Conservation (phyloP, 768 basidiomycete genomes). For the Lanmaoa pseudosensibilis region DNA sequence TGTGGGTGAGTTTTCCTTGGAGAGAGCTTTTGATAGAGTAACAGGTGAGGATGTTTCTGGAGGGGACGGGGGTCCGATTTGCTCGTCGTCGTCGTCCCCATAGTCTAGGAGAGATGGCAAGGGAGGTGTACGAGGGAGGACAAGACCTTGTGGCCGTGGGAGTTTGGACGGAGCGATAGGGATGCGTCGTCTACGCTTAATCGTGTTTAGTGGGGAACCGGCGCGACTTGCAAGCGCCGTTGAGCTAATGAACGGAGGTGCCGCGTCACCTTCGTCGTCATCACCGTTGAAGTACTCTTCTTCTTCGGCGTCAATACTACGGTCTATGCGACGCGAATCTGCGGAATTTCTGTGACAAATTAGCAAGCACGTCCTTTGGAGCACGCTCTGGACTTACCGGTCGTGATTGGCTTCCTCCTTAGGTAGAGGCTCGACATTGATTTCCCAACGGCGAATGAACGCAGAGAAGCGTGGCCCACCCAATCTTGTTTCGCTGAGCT, state of each 20-base stretch:
- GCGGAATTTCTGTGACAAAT: conserved; percentile 38
- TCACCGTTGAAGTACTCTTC: conserved; percentile 93
- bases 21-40: conserved; percentile 11
- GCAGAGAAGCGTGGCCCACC: conserved; percentile 67
- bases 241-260: conserved; percentile 33
- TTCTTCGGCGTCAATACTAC: conserved; percentile 70
- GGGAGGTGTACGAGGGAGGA: conserved; percentile 49
- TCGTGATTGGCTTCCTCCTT: conserved; percentile 49
- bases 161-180: conserved; percentile 47
- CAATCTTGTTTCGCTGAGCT: conserved; percentile 58
- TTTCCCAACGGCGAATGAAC: conserved; percentile 84
- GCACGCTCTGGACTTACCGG: conserved; percentile 41
- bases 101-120: conserved; percentile 74
- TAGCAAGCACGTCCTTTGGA: conserved; percentile 4
- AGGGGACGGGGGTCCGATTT: conserved; percentile 20
- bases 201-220: conserved; percentile 35
- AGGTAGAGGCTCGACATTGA: conserved; percentile 82
- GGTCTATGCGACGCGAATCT: conserved; percentile 43
- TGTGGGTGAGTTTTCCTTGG: conserved; percentile 20
- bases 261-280: conserved; percentile 68
- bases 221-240: conserved; percentile 26
- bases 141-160: conserved; percentile 42
- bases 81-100: conserved; percentile 66
- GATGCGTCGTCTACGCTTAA: conserved; percentile 62
- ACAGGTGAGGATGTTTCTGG: conserved; percentile 13